Base-by-base conservation (phyloP, 805 yeast genomes). In the Hanseniaspora jakobsenii region DNA sequence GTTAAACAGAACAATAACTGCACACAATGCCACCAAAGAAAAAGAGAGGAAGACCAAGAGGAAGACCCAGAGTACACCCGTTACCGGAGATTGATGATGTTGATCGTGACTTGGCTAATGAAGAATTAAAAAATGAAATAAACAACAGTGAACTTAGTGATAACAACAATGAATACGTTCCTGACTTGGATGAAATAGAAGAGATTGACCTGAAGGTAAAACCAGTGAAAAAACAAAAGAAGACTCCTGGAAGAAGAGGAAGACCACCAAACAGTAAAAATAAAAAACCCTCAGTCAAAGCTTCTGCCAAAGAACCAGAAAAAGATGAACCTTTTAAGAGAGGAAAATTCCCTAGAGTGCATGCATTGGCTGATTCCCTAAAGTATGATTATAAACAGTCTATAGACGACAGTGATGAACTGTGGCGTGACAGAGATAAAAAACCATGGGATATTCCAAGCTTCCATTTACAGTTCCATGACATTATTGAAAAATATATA, bases 341-440 rank as follows among this genome's bases (percentile, higher is more conserved):
- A 7, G 65, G 65, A 12, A 61, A 61, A 44, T 58, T 54, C 24
- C 64, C 64, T n/a, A n/a, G n/a, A n/a, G n/a, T n/a, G n/a, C n/a
- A n/a, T n/a, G n/a, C n/a, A n/a, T n/a, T n/a, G n/a, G n/a, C n/a
- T n/a, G n/a, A n/a, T n/a, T n/a, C n/a, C n/a, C n/a, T n/a, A n/a
- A n/a, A n/a, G n/a, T n/a, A n/a, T n/a, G n/a, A n/a, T n/a, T n/a
- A n/a, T n/a, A n/a, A n/a, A n/a, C n/a, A n/a, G n/a, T 24, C 16
- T 7, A 24, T n/a, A n/a, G 31, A 18, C 6, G 55, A 50, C 5
- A 50, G 50, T 17, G 44, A 47, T 5, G 44, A 50, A 7, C 54
- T 56, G 12, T 55, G 52, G 45, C 47, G 40, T 19, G 57, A 56
- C 34, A 27, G 38, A 26, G 23, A 41, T 16, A 17, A 24, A 12